phyloP scores from a whole-genome alignment of 371 early-diverging fungal species.

The Choanephora cucurbitarum region DNA sequence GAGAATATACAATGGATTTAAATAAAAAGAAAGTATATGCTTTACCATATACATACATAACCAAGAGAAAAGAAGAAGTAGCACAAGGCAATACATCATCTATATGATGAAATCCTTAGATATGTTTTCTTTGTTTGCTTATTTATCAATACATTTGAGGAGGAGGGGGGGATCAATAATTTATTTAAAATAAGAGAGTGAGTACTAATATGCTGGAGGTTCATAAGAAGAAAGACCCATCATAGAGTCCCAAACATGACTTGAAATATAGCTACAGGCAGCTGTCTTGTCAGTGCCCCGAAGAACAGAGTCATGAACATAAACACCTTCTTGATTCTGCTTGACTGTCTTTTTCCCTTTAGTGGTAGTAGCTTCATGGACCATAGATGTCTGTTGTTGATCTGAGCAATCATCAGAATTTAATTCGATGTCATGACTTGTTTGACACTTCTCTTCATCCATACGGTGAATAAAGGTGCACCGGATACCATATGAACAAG shows the following conservation, averaged over 20 bases:
- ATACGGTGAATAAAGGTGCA: constrained; percentile 89
- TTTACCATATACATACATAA: too few species aligned
- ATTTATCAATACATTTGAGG: background rate
- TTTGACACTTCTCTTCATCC: background rate
- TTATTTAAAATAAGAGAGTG: too few species aligned
- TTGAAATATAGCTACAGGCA: constrained; percentile 6
- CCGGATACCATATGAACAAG: constrained; percentile 86
- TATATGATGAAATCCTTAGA: background rate
- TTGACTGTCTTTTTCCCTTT: too few species aligned
- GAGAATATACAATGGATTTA: too few species aligned
- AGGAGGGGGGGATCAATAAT: too few species aligned
- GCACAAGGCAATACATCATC: background rate
- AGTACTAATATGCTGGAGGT: background rate
- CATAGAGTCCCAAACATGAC: background rate
- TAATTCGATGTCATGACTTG: constrained; percentile 24
- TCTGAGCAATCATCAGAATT: too few species aligned
- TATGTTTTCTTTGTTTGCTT: background rate
- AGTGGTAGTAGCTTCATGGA: too few species aligned
- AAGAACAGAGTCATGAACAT: background rate
- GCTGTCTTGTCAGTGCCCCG: background rate
- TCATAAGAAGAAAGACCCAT: background rate
- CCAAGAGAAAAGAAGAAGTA: too few species aligned
- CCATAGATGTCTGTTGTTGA: too few species aligned
- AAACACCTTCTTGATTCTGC: background rate
- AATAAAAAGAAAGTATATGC: too few species aligned